Evolutionary conservation across 2,329 filamentous ascomycete genomes (phyloP), one percentile per base, ranked within the genome.

Genomic region (Sarocladium kiliense): DNA sequence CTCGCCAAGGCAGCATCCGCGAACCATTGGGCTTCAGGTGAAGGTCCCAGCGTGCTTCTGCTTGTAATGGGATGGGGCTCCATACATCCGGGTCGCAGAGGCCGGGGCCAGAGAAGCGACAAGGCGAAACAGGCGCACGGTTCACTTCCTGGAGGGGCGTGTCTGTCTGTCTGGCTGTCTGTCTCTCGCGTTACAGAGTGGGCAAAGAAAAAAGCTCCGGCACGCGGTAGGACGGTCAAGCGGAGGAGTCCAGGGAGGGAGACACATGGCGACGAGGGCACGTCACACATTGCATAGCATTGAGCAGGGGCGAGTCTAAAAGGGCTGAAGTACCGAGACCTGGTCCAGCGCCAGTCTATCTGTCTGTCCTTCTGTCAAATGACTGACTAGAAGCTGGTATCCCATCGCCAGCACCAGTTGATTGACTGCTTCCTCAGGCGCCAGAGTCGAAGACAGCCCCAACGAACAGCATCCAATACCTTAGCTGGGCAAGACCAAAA

Each of bases 191-290:
- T n/a, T n/a, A n/a, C n/a, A n/a, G n/a, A n/a, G n/a, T n/a, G n/a
- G n/a, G n/a, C n/a, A n/a, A n/a, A n/a, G n/a, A n/a, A n/a, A n/a
- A n/a, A n/a, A n/a, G n/a, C n/a, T n/a, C n/a, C n/a, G n/a, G n/a
- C 30, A 14, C 9, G 14, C 30, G 30, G 18, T 7, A 10, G 37
- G 41, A 23, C 7, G 41, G 4, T 26, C 5, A 10, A 23, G 16
- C 7, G 41, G 12, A 7, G 21, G 44, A 27, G 23, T 11, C 47
- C 47, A 51, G 47, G 12, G 16, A 51, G 47, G 47, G 27, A 26
- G 30, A 51, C 47, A 51, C 47, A 51, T 51, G 47, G 47, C 47
- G 47, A 51, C 47, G 27, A 51, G 47, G n/a, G 47, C 47, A 51
- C 27, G 47, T 51, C 47, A 51, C 47, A 51, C 47, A 51, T 21